Evolutionary conservation across 2,329 filamentous ascomycete genomes (phyloP), one percentile per base, ranked within the genome.

Genomic region (Xylariaceae sp.): DNA sequence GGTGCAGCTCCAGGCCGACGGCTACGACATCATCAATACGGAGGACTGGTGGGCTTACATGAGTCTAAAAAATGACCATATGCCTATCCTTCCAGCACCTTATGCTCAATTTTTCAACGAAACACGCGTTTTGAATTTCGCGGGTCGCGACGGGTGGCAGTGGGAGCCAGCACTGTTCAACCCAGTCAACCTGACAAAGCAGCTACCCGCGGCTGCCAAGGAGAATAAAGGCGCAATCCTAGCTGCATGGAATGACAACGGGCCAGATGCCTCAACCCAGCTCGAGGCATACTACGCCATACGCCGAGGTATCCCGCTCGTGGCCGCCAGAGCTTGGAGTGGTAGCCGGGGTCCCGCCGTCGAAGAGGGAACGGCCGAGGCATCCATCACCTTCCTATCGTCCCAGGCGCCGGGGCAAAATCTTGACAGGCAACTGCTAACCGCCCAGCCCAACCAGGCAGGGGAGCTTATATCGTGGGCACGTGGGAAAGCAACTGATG

Each of bases 31-130:
- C 8, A 70, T 80, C 67, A 81, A 81, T 61, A 79, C 77, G 1
- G 71, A 80, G 39, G 78, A 81, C 59, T 79, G 77, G 77, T 81
- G 78, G 81, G 79, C 78, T 0, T 84, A 84, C 60, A 80, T 83
- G 74, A 78, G 76, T 4, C 63, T 84, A 49, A 84, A 84, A 56
- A 84, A 82, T 56, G 77, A 80, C 57, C 78, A 80, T 60, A 76
- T 67, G 47, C 78, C 78, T 1, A 79, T 79, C 31, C 53, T 75
- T 0, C 78, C 78, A 0, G 77, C 76, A 0, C 72, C 74, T 3
- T 81, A 80, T 45, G 75, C 78, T 1, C 78, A 79, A 40, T 78
- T 78, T 58, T 80, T 76, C 67, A 79, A 80, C 57, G 68, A 72
- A 44, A 70, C 71, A n/a, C 71, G 78, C 0, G 71, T 78, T 0